These are phyloP conservation scores for Apophysomyces sp. DNA, from an alignment of 371 early-diverging fungal species.

Conservation along the genomic window DNA sequence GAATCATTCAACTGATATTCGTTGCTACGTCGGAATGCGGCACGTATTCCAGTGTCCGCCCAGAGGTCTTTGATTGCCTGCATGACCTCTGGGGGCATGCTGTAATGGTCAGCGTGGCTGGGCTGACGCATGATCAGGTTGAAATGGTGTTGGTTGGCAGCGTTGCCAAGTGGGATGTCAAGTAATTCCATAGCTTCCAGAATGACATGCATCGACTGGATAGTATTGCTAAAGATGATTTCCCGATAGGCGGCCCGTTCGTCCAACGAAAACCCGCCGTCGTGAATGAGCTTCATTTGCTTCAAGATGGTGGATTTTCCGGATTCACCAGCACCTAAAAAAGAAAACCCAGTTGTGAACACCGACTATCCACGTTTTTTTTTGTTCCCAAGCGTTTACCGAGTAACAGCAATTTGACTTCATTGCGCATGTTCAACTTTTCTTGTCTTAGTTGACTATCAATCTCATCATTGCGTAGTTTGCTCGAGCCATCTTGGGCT, in stretches of 20 bases:
- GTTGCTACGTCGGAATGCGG: slow-evolving; percentile 66
- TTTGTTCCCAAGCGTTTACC: slow-evolving; percentile 49
- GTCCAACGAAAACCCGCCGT: slow-evolving; percentile 80
- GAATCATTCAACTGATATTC: slow-evolving; percentile 90
- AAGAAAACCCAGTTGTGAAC: neutral
- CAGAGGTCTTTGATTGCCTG: slow-evolving; percentile 72
- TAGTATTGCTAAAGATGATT: slow-evolving; percentile 86
- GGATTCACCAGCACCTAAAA: slow-evolving; percentile 92
- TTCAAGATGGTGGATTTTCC: slow-evolving; percentile 96
- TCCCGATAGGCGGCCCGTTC: slow-evolving; percentile 87
- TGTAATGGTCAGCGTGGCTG: slow-evolving; percentile 69
- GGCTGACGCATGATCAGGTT: slow-evolving; percentile 51
- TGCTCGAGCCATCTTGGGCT: slow-evolving; percentile 80
- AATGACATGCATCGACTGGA: slow-evolving; percentile 88
- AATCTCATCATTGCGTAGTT: slow-evolving; percentile 82
- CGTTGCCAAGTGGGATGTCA: slow-evolving; percentile 61
- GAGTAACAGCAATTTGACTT: slow-evolving; percentile 93
- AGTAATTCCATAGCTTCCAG: slow-evolving; percentile 85
- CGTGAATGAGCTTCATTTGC: slow-evolving; percentile 96
- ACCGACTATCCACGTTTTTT: slow-evolving; percentile 1
- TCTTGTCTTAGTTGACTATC: slow-evolving; percentile 85
- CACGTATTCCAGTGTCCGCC: slow-evolving; percentile 73
- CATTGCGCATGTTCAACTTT: slow-evolving; percentile 73
- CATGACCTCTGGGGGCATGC: slow-evolving; percentile 56
- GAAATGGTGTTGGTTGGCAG: slow-evolving; percentile 58